Evolutionary conservation across 208 protist genomes (phyloP).

Genomic region (Porcisia deanei): DNA sequence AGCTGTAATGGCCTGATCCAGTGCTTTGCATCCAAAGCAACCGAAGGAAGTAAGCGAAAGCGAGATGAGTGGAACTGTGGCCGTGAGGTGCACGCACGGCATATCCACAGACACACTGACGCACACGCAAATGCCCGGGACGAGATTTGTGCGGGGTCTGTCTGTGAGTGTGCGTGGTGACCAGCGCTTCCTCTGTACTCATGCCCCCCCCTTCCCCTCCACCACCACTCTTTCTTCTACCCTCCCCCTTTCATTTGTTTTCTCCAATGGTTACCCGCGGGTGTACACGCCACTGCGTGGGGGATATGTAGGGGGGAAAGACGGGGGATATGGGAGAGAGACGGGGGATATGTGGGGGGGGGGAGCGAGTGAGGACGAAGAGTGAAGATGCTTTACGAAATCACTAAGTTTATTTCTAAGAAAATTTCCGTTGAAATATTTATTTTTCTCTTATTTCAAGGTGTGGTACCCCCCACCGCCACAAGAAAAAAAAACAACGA

Average conservation of each 20-base stretch:
- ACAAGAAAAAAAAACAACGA: not conserved
- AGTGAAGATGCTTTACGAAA: not conserved
- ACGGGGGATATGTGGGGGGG: not conserved
- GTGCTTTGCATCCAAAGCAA: not conserved
- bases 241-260: too few species aligned
- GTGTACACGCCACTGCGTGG: too few species aligned
- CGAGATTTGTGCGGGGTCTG: not conserved
- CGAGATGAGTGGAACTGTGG: not conserved
- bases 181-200: too few species aligned
- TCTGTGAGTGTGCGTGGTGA: not conserved
- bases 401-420: conserved; percentile 5
- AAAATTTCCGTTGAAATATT: not conserved
- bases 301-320: not conserved
- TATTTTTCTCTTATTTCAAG: not conserved
- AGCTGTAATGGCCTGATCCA: not conserved
- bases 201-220: too few species aligned
- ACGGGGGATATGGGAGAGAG: not conserved
- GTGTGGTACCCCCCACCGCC: not conserved
- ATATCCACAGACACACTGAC: not conserved
- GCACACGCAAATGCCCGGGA: not conserved
- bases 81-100: not conserved
- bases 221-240: too few species aligned
- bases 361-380: not conserved
- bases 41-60: not conserved
- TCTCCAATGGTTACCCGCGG: too few species aligned